Base-by-base conservation (phyloP, 192 early-diverging fungal genomes). In the Rhizophagus prolifer region DNA sequence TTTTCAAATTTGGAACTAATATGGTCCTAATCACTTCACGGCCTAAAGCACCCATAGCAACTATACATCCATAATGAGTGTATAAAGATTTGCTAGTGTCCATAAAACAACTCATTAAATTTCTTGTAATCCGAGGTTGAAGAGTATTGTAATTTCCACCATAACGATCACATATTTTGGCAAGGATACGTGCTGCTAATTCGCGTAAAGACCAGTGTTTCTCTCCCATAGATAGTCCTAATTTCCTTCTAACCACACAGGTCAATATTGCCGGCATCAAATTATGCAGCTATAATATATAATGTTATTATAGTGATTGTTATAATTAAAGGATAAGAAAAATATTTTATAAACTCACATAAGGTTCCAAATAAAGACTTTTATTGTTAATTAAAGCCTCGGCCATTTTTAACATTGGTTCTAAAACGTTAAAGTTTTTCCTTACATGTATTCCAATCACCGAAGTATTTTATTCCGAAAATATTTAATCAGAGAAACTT, bases 211-310 rank as follows among this genome's bases (percentile, higher is more conserved):
- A 70, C 92, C 94, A 97, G 81, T 98, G 97, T 70, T 94, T 86
- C 26, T 95, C 91, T 30, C 87, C 82, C 0, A 85, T 79, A 38
- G 89, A 86, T 62, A 90, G 88, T 36, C 92, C 91, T 30, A 99
- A 82, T 36, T 89, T 81, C 75, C 94, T 95, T 74, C 92, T 91
- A 9, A 99, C 95, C 31, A 98, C 83, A 76, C 96, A 98, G 16
- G 98, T 95, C 60, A 99, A 82, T 44, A 99, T 90, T 6, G 92
- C 88, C 14, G 97, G 97, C 59, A 99, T 93, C 10, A 99, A 85
- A 88, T 98, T 95, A 82, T 99, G 97, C 50, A 99, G 83, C 95
- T 95, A 82, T 13, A 47, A 61, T 74, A 60, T 60, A 34, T 28
- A 74, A 8, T 28, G 75, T 47, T 12, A 12, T 77, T 47, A 31